phyloP scores from a whole-genome alignment of 345 rosid genomes.

The Salix dunnii region DNA sequence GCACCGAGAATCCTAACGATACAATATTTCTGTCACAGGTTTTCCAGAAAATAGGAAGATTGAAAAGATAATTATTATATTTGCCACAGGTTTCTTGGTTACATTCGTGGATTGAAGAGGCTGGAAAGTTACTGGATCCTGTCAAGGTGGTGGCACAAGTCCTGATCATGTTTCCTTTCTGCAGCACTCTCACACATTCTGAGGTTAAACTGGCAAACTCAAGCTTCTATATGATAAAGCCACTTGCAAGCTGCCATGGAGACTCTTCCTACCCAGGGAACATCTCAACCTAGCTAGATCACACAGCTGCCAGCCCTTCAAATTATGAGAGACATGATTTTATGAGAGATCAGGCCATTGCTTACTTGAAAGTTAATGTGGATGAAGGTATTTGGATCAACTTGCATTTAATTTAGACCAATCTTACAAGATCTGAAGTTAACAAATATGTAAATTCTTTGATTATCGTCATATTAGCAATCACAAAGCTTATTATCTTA shows the following conservation, averaged over 20 bases:
- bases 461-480: too few species aligned
- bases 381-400: too few species aligned
- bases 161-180: slow-evolving; percentile 72
- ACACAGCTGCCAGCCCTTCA: slow-evolving; percentile 84
- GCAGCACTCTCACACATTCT: slow-evolving; percentile 74
- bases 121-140: slow-evolving; percentile 66
- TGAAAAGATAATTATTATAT: too few species aligned
- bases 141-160: slow-evolving; percentile 96
- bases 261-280: slow-evolving; percentile 75
- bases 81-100: too few species aligned
- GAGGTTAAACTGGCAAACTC: slow-evolving; percentile 81
- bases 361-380: slow-evolving; percentile 84
- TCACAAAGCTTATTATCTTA: too few species aligned
- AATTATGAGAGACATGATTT: slow-evolving; percentile 76
- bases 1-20: too few species aligned
- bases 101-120: slow-evolving; percentile 31
- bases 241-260: slow-evolving; percentile 75
- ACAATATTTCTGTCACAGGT: too few species aligned
- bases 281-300: slow-evolving; percentile 76
- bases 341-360: slow-evolving; percentile 97
- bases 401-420: too few species aligned
- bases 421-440: too few species aligned
- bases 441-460: too few species aligned
- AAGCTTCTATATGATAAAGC: slow-evolving; percentile 87
- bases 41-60: too few species aligned